phyloP scores from a whole-genome alignment of 2,329 filamentous ascomycete species.

The Cladobotryum protrusum region DNA sequence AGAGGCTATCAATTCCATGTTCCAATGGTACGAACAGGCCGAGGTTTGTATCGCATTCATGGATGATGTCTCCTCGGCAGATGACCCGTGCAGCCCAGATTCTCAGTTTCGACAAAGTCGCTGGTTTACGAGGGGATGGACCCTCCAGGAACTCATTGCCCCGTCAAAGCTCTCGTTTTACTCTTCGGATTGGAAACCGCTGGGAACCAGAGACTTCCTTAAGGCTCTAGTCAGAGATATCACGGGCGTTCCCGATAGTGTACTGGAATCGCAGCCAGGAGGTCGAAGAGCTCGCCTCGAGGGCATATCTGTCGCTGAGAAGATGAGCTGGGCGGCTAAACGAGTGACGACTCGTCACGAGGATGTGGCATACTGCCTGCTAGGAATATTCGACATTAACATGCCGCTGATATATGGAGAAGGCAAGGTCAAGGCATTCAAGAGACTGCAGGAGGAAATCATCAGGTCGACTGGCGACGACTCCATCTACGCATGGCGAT shows the following conservation, averaged over 20 bases:
- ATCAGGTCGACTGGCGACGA: slow-evolving; percentile 24
- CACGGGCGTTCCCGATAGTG: slow-evolving; percentile 16
- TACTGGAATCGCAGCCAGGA: slow-evolving; percentile 14
- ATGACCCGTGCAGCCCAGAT: slow-evolving; percentile 3
- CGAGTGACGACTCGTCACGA: slow-evolving; percentile 25
- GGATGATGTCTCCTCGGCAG: slow-evolving; percentile 14
- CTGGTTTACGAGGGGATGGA: slow-evolving; percentile 26
- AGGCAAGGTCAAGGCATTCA: slow-evolving; percentile 22
- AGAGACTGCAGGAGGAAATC: slow-evolving; percentile 23
- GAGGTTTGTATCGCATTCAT: slow-evolving; percentile 22
- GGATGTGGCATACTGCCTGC: slow-evolving; percentile 27
- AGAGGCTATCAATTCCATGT: slow-evolving; percentile 29
- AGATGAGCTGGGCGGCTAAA: slow-evolving; percentile 25
- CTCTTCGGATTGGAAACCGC: slow-evolving; percentile 15
- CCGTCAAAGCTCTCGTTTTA: slow-evolving; percentile 22
- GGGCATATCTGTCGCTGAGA: slow-evolving; percentile 20
- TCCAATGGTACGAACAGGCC: slow-evolving; percentile 25
- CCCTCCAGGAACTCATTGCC: slow-evolving; percentile 24
- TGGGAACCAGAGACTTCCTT: slow-evolving; percentile 17
- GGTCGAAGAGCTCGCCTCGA: slow-evolving; percentile 2
- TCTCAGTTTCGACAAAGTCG: slow-evolving; percentile 12
- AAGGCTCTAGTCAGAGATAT: slow-evolving; percentile 13
- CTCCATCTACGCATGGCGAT: slow-evolving; percentile 24
- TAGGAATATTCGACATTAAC: slow-evolving; percentile 28
- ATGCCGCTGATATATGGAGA: slow-evolving; percentile 30